These are phyloP conservation scores for Chionographis japonica DNA, from an alignment of 106 monocot genomes.

Conservation along the genomic window DNA sequence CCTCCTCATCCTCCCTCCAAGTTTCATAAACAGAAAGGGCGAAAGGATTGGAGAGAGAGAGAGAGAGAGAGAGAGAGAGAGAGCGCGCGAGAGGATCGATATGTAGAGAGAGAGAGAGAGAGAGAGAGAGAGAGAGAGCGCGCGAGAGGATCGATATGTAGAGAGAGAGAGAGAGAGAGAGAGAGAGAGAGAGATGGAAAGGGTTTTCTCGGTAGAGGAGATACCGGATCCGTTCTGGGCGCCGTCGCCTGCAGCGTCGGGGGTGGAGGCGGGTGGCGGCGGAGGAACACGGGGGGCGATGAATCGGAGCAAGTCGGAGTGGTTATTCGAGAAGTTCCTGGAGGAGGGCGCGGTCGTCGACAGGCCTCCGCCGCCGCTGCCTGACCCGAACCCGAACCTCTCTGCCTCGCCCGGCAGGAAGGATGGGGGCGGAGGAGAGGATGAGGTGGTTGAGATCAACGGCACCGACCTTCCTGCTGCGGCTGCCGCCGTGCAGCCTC, in stretches of 20 bases:
- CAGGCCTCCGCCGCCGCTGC: not conserved
- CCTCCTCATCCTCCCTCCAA: no score
- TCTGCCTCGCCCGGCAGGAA: conserved; percentile 2
- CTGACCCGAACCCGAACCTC: conserved; percentile 5
- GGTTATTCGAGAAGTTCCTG: conserved; percentile 62
- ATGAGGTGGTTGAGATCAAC: conserved; percentile 46
- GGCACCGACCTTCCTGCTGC: conserved; percentile 6
- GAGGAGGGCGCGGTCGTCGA: conserved; percentile 21
- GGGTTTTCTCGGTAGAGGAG: conserved; percentile 60
- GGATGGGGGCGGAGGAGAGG: conserved; percentile 25
- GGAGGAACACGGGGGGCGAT: conserved; percentile 12
- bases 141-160: no score
- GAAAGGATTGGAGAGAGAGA: no score
- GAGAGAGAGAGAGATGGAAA: conserved; percentile 25
- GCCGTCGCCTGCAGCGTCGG: conserved; percentile 4
- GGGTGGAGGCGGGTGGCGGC: not conserved
- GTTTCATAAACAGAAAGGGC: no score
- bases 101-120: no score
- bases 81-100: no score
- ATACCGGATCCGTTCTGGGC: conserved; percentile 44
- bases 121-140: no score
- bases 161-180: not conserved
- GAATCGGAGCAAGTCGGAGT: conserved; percentile 51
- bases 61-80: no score
- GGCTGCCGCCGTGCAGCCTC: not conserved